phyloP scores from a whole-genome alignment of 345 rosid genomes.

The Aurinia saxatilis region DNA sequence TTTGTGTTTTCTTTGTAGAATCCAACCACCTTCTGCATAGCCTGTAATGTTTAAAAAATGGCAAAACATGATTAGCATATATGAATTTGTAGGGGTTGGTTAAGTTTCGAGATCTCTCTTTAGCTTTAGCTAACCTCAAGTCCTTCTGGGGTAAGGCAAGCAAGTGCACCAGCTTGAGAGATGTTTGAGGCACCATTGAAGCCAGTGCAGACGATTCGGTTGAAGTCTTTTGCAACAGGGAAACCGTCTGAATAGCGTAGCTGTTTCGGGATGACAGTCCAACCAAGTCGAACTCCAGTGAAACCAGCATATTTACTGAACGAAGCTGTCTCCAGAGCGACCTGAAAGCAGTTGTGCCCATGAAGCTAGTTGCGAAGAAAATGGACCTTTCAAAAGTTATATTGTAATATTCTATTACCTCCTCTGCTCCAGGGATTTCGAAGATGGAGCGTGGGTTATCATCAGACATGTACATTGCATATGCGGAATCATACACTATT shows the following conservation, averaged over 20 bases:
- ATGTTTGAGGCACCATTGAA: conserved; percentile 93
- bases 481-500: conserved; percentile 88
- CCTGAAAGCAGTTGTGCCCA: conserved; percentile 34
- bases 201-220: conserved; percentile 73
- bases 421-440: conserved; percentile 97
- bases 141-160: conserved; percentile 89
- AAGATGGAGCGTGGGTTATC: conserved; percentile 81
- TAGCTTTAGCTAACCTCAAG: conserved; percentile 41
- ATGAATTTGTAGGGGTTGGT: not conserved
- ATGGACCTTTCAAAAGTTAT: not conserved
- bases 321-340: conserved; percentile 85
- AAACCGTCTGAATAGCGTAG: conserved; percentile 81
- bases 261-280: conserved; percentile 90
- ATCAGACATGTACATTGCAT: conserved; percentile 82
- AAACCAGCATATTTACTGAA: conserved; percentile 97
- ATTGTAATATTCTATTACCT: conserved; percentile 39
- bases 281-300: conserved; percentile 92
- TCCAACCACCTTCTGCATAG: conserved; percentile 78
- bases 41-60: conserved; percentile 34
- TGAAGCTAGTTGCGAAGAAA: not conserved
- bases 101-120: not conserved
- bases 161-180: conserved; percentile 89
- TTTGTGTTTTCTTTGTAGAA: conserved; percentile 86
- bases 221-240: conserved; percentile 89
- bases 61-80: not conserved